Evolutionary conservation across 306 rosid genomes (phyloP), one percentile per base, ranked within the genome.

Genomic region (Corylus avellana): DNA sequence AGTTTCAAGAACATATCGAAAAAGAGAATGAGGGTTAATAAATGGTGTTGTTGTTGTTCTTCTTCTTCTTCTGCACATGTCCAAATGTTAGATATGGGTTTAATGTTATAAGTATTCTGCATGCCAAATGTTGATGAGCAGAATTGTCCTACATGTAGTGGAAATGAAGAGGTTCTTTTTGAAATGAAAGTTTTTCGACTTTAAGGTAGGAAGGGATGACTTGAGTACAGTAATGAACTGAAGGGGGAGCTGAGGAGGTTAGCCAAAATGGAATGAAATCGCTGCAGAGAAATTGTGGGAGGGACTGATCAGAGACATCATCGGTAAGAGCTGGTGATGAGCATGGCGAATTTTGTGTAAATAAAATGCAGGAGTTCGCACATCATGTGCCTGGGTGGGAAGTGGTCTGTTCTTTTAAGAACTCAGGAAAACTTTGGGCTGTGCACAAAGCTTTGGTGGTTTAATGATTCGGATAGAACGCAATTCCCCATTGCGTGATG

Each of bases 381-480:
- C 54, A 77, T 54, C 17, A 20, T 14, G 22, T 56, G 56, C 74
- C 22, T 20, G 4, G 44, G 75, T 13, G 58, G 53, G 53, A 49
- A 53, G 20, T 53, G n/a, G 63, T 12, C 13, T 13, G 42, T 62
- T 29, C 69, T 13, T 29, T 62, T 10, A 62, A 29, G 18, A 27
- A 62, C 20, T 13, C 4, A 0, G 42, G 18, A 62, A 27, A 12
- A 32, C 9, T 62, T 29, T 29, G 44, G 17, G n/a, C 42, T 62
- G 69, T 62, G 69, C 6, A 12, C 69, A 62, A 62, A 62, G 69
- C 69, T 62, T 62, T 62, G 46, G 69, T 29, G 25, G 63, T 22
- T 14, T 57, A 57, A 20, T 20, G 29, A 57, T 57, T 6, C 8
- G 4, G 46, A 6, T 0, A 42, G 46, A 42, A 42, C 8, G 1